Evolutionary conservation across 257 asterid genomes (phyloP), one percentile per base, ranked within the genome.

Genomic region (Craterostigma plantagineum): DNA sequence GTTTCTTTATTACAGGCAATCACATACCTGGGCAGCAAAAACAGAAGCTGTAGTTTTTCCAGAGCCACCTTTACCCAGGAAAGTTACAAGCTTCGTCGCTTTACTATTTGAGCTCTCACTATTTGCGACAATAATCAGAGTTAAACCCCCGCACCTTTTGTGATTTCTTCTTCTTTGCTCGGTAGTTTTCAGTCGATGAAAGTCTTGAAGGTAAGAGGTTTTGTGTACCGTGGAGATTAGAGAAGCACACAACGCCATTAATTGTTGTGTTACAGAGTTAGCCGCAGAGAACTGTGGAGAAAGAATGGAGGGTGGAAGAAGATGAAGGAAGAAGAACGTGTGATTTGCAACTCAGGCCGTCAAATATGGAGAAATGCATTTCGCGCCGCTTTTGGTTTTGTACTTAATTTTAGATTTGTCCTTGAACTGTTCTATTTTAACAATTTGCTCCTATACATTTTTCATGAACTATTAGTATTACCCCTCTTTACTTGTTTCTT

Each of bases 61-160:
- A 11, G 95, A 76, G 54, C 93, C 98, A 50, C 98, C 98, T 72
- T 87, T 87, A 23, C 98, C 98, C 46, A 82, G 49, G 61, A 87
- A 87, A 16, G 92, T 82, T 10, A 87, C 69, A 51, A 87, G 57
- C 63, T 74, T 82, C 5, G 90, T 59, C 58, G 91, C 66, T 13
- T 63, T 71, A n/a, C n/a, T n/a, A n/a, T n/a, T n/a, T n/a, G n/a
- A n/a, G n/a, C n/a, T n/a, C 12, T 51, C 75, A 44, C 33, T 59
- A 39, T 57, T 58, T 33, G 55, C 52, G 45, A 76, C 69, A 63
- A 65, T 33, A n/a, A 46, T 51, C 44, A 62, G 42, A 63, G 37
- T 48, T 44, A 40, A 36, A 64, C 50, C 58, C 33, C 59, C 70
- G 45, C 43, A 54, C 43, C 53, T 68, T 27, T 50, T 54, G 37